These are phyloP conservation scores for Aspergillus piperis DNA, from an alignment of 2,329 filamentous ascomycete species.

Conservation along the genomic window DNA sequence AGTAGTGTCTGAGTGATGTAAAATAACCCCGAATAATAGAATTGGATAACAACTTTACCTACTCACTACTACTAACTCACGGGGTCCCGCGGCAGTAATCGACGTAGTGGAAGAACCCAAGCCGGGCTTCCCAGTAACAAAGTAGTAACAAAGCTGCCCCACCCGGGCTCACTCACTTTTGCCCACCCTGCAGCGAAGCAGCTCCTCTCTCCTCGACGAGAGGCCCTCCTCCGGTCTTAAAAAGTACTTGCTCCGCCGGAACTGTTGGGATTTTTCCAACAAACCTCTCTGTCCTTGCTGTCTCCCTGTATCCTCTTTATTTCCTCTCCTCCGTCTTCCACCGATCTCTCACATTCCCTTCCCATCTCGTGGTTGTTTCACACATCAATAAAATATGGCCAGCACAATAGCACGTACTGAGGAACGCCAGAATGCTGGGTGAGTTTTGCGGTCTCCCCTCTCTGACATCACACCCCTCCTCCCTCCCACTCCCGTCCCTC, in stretches of 20 bases:
- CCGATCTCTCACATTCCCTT: conserved; percentile 15
- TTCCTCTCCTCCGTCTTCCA: conserved; percentile 15
- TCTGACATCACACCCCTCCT: conserved; percentile 43
- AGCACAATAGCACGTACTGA: conserved; percentile 54
- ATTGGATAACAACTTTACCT: not conserved
- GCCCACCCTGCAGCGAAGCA: conserved; percentile 10
- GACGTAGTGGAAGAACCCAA: conserved; percentile 17
- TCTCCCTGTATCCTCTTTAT: conserved; percentile 17
- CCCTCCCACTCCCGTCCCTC: conserved; percentile 18
- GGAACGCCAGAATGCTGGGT: conserved; percentile 55
- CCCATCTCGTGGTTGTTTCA: conserved; percentile 16
- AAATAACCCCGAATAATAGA: not conserved
- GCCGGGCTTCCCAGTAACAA: not conserved
- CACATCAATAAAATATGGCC: conserved; percentile 44
- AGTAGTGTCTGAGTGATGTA: not conserved
- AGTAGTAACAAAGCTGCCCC: conserved; percentile 13
- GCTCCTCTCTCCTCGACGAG: conserved; percentile 3
- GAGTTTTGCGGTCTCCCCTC: conserved; percentile 38
- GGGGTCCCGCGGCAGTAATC: conserved; percentile 15
- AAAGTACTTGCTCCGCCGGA: conserved; percentile 39
- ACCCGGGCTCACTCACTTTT: conserved; percentile 12
- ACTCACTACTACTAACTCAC: not conserved
- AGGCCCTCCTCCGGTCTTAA: conserved; percentile 28
- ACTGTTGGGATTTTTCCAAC: conserved; percentile 25
- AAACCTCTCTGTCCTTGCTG: conserved; percentile 27